Evolutionary conservation across 352 stramenopile species (phyloP), one percentile per base, ranked within the genome.

Genomic region (Globisporangium spiculum): DNA sequence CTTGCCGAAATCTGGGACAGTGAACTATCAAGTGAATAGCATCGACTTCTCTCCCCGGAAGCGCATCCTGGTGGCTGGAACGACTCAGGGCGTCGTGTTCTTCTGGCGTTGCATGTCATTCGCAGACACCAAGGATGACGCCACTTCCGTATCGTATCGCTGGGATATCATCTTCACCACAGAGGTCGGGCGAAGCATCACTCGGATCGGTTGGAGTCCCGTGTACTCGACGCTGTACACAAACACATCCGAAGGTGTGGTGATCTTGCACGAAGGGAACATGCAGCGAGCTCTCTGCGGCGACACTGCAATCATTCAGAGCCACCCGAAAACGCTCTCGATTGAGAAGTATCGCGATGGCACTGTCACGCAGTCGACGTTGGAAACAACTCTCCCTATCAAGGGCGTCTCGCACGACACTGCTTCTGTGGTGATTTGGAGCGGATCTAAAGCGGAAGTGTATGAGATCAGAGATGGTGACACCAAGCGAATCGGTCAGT

Each of bases 61-160:
- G n/a, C 88, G 95, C 44, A 83, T 96, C 46, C 75, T 98, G 3
- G 92, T 90, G 9, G 91, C 90, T 4, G 94, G 92, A 2, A 98
- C 95, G 7, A 60, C 73, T 0, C 76, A 97, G 65, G 94, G 95
- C 27, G 72, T 84, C 5, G 75, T 98, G 10, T 87, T 93, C 52
- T 95, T 98, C 68, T 98, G 92, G 94, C 83, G 90, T 1, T 95
- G 90, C 36, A 86, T 85, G 2, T 78, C 83, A 3, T 67, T 87
- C 53, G 56, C 80, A 22, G 71, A 79, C 41, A 62, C 55, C 0
- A 61, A 66, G 3, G 63, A 70, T 16, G 22, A 24, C 3, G 54
- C 59, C 8, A n/a, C 71, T 14, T 18, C 52, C 4, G 71, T 70
- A 32, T 60, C 84, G 9, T 80, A 90, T 69, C 85, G 87, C 56